Conservation (phyloP, 306 rosid species). For the Quercus agrifolia region DNA sequence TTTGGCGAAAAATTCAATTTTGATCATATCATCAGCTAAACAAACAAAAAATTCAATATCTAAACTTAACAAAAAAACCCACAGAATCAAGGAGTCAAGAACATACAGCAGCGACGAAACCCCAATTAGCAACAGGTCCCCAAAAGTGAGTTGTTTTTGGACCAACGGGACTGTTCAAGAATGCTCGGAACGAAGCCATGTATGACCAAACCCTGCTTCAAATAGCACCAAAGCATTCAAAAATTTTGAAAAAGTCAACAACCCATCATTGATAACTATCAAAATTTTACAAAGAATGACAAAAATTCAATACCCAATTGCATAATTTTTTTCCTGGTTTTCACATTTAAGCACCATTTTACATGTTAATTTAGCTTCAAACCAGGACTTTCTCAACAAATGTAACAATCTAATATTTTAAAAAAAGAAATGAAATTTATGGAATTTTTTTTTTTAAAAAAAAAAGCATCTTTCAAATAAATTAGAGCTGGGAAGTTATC, state of each 20-base stretch:
- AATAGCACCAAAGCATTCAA: neutral
- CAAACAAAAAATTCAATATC: neutral
- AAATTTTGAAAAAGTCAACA: neutral
- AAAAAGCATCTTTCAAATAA: no score
- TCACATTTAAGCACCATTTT: no score
- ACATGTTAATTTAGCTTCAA: no score
- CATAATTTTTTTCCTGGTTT: neutral
- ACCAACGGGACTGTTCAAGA: slow-evolving; percentile 88
- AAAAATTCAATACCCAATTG: neutral
- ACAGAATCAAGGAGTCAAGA: slow-evolving; percentile 15
- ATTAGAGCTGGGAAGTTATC: no score
- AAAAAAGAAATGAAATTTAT: no score
- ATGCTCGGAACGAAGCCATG: slow-evolving; percentile 82
- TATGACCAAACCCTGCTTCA: neutral
- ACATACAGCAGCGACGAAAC: slow-evolving; percentile 91
- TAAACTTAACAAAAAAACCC: neutral
- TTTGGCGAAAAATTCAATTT: no score
- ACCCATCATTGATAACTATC: neutral
- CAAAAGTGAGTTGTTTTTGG: slow-evolving; percentile 96
- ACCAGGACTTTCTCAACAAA: no score
- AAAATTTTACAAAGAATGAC: neutral
- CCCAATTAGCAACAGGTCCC: slow-evolving; percentile 99
- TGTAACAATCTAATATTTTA: no score
- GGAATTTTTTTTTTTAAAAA: no score
- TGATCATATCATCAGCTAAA: neutral